Percentiles rank a stretch among this genome's conserved stretches.
phyloP scores from a whole-genome alignment of 1,284 basidiomycete species.

The Pseudozyma hubeiensis region DNA sequence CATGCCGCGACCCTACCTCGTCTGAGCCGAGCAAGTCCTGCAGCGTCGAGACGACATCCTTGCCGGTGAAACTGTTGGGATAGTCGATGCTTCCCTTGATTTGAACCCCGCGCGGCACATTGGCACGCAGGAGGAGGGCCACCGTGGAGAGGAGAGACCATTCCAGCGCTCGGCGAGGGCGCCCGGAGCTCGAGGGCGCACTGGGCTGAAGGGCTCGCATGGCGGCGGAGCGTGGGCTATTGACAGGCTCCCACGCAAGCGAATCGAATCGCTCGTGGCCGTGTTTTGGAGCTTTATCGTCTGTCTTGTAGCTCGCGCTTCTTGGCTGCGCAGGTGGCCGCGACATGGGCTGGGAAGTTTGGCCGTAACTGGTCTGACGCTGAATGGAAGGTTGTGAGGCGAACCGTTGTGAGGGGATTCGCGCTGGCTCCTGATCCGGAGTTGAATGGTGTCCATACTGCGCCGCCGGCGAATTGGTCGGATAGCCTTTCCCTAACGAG shows the following conservation, averaged over 20 bases:
- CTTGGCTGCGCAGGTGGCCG: slow-evolving; percentile 4
- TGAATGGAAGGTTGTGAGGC: slow-evolving; percentile 13
- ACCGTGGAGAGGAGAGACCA: slow-evolving; percentile 87
- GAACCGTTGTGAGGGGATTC: slow-evolving; percentile 7
- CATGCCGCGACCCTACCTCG: slow-evolving; percentile 70
- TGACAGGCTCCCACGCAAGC: slow-evolving; percentile 42
- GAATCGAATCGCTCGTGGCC: slow-evolving; percentile 35
- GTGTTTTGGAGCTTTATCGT: slow-evolving; percentile 15
- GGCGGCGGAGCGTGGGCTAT: slow-evolving; percentile 19
- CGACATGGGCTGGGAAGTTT: background rate
- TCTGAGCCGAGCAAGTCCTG: slow-evolving; percentile 42
- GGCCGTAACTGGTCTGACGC: slow-evolving; percentile 17
- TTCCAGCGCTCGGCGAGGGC: slow-evolving; percentile 70
- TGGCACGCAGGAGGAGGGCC: slow-evolving; percentile 86
- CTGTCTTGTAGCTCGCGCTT: slow-evolving; percentile 2
- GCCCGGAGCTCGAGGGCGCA: background rate
- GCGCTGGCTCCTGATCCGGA: background rate
- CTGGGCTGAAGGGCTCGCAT: background rate
- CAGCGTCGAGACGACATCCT: slow-evolving; percentile 61
- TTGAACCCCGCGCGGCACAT: slow-evolving; percentile 84
- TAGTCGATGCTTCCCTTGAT: slow-evolving; percentile 71
- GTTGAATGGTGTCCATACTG: slow-evolving; percentile 12
- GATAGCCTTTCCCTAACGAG: slow-evolving; percentile 12
- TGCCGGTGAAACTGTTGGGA: slow-evolving; percentile 65
- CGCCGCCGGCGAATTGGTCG: background rate